phyloP scores from a whole-genome alignment of 805 yeast genomes.

The Kuraishia capsulata region DNA sequence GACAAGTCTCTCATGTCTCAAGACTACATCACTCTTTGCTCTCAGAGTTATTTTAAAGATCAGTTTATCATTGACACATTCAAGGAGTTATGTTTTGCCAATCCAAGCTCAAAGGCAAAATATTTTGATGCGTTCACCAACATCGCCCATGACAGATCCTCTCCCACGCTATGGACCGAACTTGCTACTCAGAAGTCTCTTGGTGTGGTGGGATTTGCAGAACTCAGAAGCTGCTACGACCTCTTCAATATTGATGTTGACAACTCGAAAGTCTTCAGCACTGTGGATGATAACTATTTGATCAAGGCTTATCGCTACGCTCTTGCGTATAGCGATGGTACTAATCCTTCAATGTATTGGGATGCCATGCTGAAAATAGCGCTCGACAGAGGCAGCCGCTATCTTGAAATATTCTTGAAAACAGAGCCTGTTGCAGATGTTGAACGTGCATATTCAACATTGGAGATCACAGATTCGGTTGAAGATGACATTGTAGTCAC shows the following conservation, averaged over 20 bases:
- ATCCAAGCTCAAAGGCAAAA: constrained; percentile 34
- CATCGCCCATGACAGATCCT: constrained; percentile 38
- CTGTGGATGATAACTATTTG: constrained; percentile 17
- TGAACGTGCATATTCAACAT: constrained; percentile 37
- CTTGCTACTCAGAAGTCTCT: constrained; percentile 39
- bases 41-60: constrained; percentile 39
- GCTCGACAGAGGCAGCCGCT: constrained; percentile 24
- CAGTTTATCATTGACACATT: constrained; percentile 38
- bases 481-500: constrained; percentile 69
- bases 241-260: constrained; percentile 18
- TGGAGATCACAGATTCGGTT: constrained; percentile 42
- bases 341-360: neutral
- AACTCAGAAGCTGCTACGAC: constrained; percentile 19
- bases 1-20: constrained; percentile 7
- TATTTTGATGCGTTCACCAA: constrained; percentile 51
- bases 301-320: constrained; percentile 11
- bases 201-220: constrained; percentile 44
- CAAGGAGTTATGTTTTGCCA: constrained; percentile 28
- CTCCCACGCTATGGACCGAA: constrained; percentile 33
- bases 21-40: constrained; percentile 33
- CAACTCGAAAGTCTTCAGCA: constrained; percentile 10
- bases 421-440: constrained; percentile 38
- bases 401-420: constrained; percentile 26
- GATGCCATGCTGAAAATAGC: constrained; percentile 30
- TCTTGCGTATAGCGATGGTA: neutral